Evolutionary conservation across 1,284 basidiomycete species (phyloP).

Genomic region (Cerrena zonata): DNA sequence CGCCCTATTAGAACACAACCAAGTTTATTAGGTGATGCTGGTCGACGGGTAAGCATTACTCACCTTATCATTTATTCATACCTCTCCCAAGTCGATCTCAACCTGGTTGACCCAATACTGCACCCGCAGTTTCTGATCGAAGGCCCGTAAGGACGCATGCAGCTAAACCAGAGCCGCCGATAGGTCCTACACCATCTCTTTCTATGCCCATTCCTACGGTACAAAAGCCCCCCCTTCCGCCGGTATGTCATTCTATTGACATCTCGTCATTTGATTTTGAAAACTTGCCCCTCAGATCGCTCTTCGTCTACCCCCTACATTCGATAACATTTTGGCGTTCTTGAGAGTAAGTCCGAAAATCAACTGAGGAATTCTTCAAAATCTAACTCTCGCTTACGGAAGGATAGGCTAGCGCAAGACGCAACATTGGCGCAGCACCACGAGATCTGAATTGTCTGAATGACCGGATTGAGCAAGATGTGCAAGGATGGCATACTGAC

Average conservation of each 20-base stretch:
- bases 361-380: neutral
- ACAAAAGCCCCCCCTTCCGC: conserved; percentile 11
- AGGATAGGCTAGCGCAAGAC: conserved; percentile 64
- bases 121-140: conserved; percentile 6
- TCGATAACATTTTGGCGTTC: conserved; percentile 47
- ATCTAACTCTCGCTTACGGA: conserved; percentile 34
- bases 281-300: conserved; percentile 31
- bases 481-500: conserved; percentile 66
- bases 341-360: conserved; percentile 44
- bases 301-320: conserved; percentile 54
- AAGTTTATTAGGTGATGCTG: neutral
- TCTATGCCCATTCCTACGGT: neutral
- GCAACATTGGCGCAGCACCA: conserved; percentile 72
- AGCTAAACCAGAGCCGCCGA: conserved; percentile 1
- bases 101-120: conserved; percentile 5
- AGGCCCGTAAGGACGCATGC: neutral
- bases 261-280: conserved; percentile 10
- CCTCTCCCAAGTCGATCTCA: neutral
- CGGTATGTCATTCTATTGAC: conserved; percentile 20
- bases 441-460: conserved; percentile 68
- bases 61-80: neutral
- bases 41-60: neutral
- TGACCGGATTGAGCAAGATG: conserved; percentile 68
- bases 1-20: neutral
- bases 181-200: conserved; percentile 1